Evolutionary conservation across 2,329 filamentous ascomycete species (phyloP).

Genomic region (Cyphellophora europaea): DNA sequence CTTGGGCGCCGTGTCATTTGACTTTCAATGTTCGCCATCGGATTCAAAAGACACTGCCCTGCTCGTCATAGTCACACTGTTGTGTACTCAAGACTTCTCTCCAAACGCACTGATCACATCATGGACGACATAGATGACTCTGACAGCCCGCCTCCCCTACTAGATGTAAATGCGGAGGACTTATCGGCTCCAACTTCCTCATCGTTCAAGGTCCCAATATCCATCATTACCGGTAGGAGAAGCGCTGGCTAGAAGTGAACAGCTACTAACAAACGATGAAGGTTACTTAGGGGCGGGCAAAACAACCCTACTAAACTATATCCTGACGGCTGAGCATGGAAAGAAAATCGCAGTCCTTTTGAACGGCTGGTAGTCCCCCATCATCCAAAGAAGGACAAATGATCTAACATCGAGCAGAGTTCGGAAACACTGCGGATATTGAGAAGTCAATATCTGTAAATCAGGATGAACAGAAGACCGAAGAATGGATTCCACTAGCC

Average conservation of each 20-base stretch:
- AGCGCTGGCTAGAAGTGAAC: too few relatives aligned
- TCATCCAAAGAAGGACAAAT: too few relatives aligned
- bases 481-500: slow-evolving; percentile 91
- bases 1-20: too few relatives aligned
- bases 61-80: too few relatives aligned
- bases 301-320: slow-evolving; percentile 91
- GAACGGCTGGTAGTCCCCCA: slow-evolving; percentile 53
- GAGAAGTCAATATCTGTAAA: slow-evolving; percentile 92
- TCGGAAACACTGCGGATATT: slow-evolving; percentile 81
- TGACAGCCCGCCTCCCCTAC: slow-evolving; percentile 33
- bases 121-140: slow-evolving; percentile 23
- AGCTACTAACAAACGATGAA: too few relatives aligned
- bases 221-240: slow-evolving; percentile 42
- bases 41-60: too few relatives aligned
- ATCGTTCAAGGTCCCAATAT: slow-evolving; percentile 37
- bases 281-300: slow-evolving; percentile 89
- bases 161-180: slow-evolving; percentile 23
- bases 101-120: too few relatives aligned
- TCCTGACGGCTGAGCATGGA: slow-evolving; percentile 86
- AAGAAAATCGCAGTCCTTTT: slow-evolving; percentile 98
- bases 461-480: slow-evolving; percentile 69
- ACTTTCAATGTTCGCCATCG: too few relatives aligned
- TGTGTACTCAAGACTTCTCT: too few relatives aligned
- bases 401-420: slow-evolving; percentile 50
- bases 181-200: slow-evolving; percentile 1